Evolutionary conservation across 371 early-diverging fungal species (phyloP).

Genomic region (Paramicrosporidium saccamoebae): DNA sequence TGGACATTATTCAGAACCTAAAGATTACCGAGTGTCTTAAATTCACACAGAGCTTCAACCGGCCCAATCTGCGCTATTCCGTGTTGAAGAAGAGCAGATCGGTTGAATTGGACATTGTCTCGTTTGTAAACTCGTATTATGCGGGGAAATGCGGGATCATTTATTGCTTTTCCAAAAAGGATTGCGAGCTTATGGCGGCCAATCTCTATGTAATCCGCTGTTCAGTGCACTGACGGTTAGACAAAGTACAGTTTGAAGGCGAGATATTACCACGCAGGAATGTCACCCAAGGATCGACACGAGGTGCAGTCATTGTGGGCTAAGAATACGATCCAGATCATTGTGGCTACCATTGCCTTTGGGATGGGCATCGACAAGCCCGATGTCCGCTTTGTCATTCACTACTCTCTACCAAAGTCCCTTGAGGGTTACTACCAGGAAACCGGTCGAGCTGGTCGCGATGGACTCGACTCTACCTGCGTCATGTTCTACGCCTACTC

Average conservation of each 20-base stretch:
- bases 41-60: conserved; percentile 60
- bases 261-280: conserved; percentile 75
- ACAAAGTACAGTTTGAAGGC: conserved; percentile 12
- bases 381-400: conserved; percentile 94
- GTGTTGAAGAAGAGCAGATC: conserved; percentile 17
- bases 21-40: conserved; percentile 23
- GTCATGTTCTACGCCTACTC: conserved; percentile 50
- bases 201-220: conserved; percentile 18
- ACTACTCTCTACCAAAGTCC: conserved; percentile 73
- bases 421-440: conserved; percentile 99
- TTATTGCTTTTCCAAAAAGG: conserved; percentile 57
- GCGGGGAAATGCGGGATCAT: conserved; percentile 70
- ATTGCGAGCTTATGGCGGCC: conserved; percentile 61
- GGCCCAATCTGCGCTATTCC: conserved; percentile 49
- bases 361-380: conserved; percentile 97
- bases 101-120: conserved; percentile 29
- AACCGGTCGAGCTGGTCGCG: conserved; percentile 94
- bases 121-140: conserved; percentile 29
- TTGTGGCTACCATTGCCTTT: conserved; percentile 96
- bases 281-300: conserved; percentile 50
- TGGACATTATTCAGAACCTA: conserved; percentile 24
- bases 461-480: conserved; percentile 58
- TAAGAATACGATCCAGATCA: conserved; percentile 31
- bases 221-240: no score
- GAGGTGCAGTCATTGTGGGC: conserved; percentile 66